Conservation (phyloP, 805 yeast genomes). For the Kuraishia cidri region DNA sequence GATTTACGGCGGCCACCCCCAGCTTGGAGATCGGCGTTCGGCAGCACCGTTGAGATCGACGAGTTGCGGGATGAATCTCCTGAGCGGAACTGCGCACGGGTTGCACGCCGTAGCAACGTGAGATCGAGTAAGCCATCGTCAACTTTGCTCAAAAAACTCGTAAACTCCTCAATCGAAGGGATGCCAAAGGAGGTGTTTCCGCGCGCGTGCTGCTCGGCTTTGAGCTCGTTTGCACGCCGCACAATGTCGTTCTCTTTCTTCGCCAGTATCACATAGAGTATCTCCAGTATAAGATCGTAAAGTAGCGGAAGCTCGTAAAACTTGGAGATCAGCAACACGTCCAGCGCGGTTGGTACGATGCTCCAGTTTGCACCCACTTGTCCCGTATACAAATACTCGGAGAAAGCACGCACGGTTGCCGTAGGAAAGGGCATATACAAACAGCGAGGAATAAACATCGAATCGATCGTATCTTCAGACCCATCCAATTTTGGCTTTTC, state of each 20-base stretch:
- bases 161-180: conserved; percentile 35
- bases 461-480: conserved; percentile 29
- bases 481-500: no score
- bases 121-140: conserved; percentile 62
- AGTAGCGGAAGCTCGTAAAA: conserved; percentile 62
- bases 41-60: no score
- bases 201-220: conserved; percentile 5
- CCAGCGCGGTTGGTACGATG: conserved; percentile 61
- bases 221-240: conserved; percentile 26
- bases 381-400: conserved; percentile 72
- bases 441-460: conserved; percentile 57
- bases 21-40: no score
- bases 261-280: conserved; percentile 60
- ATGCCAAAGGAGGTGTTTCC: conserved; percentile 5
- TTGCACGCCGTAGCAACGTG: conserved; percentile 37
- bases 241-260: conserved; percentile 49
- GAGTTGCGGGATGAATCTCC: no score
- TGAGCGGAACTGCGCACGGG: no score
- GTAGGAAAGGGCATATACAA: conserved; percentile 63
- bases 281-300: conserved; percentile 62
- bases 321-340: conserved; percentile 52
- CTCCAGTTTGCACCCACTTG: conserved; percentile 72
- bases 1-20: no score
- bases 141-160: conserved; percentile 44
- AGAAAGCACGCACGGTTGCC: conserved; percentile 50